Evolutionary conservation across 2,329 filamentous ascomycete genomes (phyloP).

Genomic region (Phyllosticta paracitricarpa): DNA sequence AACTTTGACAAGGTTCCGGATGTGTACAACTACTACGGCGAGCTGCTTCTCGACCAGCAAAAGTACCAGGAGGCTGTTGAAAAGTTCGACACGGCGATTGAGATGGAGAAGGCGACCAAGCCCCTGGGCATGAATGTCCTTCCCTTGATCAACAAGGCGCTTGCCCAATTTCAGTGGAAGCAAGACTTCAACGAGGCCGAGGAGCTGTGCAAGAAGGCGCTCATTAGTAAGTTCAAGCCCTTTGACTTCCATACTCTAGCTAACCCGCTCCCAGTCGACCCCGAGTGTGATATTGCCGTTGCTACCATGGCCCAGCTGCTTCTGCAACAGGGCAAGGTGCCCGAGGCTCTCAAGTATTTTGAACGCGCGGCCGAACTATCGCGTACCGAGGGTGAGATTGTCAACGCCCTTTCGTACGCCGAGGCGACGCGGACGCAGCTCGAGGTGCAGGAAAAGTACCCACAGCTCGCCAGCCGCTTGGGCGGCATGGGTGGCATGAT

Average conservation of each 20-base stretch:
- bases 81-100: slow-evolving; percentile 97
- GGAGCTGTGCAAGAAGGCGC: slow-evolving; percentile 90
- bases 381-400: slow-evolving; percentile 86
- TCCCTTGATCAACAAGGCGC: slow-evolving; percentile 95
- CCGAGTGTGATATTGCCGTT: slow-evolving; percentile 96
- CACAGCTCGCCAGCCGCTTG: slow-evolving; percentile 38
- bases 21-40: slow-evolving; percentile 99
- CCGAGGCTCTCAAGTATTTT: slow-evolving; percentile 91
- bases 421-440: slow-evolving; percentile 95
- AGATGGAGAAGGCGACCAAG: slow-evolving; percentile 93
- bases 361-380: slow-evolving; percentile 91
- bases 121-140: slow-evolving; percentile 95
- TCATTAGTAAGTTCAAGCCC: slow-evolving; percentile 65
- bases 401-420: slow-evolving; percentile 93
- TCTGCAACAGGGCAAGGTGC: slow-evolving; percentile 94
- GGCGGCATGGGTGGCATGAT: slow-evolving; percentile 34
- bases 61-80: slow-evolving; percentile 93
- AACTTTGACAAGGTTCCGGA: slow-evolving; percentile 95
- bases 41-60: slow-evolving; percentile 90
- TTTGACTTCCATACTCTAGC: not conserved
- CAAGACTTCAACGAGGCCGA: slow-evolving; percentile 91
- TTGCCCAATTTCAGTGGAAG: slow-evolving; percentile 97
- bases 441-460: slow-evolving; percentile 52
- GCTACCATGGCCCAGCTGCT: slow-evolving; percentile 97
- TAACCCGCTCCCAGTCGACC: slow-evolving; percentile 58